Base-by-base conservation (phyloP, 1,139 yeast genomes). In the Pneumocystis sp. region DNA sequence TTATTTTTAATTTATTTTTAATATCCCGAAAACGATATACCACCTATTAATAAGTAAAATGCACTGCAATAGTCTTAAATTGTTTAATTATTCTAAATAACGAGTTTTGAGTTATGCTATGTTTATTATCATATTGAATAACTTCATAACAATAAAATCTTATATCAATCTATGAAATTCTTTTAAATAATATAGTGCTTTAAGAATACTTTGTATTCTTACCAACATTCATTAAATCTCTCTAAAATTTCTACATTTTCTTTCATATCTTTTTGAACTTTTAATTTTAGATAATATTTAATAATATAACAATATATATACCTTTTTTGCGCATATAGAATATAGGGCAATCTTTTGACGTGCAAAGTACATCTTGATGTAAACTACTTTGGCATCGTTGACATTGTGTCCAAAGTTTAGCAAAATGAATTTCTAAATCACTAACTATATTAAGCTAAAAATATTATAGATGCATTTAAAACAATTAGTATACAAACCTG, bases 301-400 rank as follows among this genome's bases (percentile, higher is more conserved):
- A 25, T 12, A 50, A 25, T 50, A 50, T 7, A n/a, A 15, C 34
- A 50, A 15, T 1, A 50, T 50, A 50, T 8, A 25, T 50, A 50
- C 57, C 95, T 74, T 93, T 91, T 74, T 86, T 91, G 73, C 99
- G 82, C 98, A 95, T 93, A 75, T 93, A 95, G 72, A 93, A 95
- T 56, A 95, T 93, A 1, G 97, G 97, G 76, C 99, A 95, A 76
- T 93, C 97, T 71, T 90, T 90, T 71, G 93, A 89, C 0, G 96
- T 86, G 74, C 99, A 95, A 59, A 93, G 79, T 7, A 95, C 98
- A 72, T 93, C 97, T 75, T 90, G 97, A 72, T 93, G 97, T 67
- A 95, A 78, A 31, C 95, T 88, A 0, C 97, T 97, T 72, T 95
- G 97, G 75, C 98, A 95, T 69, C 97, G 80, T 76, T 95, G 99